phyloP scores from a whole-genome alignment of 306 rosid genomes.

The Dryas octopetala region DNA sequence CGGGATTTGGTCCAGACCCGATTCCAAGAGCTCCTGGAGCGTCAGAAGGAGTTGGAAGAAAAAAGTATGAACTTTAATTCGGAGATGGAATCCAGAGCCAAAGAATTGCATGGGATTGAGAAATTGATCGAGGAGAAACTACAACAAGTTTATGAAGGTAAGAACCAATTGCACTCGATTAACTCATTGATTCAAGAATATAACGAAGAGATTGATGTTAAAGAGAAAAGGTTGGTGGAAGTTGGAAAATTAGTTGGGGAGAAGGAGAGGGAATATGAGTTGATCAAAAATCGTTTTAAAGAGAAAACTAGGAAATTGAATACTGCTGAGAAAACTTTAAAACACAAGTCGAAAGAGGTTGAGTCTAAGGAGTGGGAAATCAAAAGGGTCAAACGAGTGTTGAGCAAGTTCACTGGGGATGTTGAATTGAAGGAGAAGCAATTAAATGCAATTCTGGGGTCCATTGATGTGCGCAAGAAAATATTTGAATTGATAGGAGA shows the following conservation, averaged over 20 bases:
- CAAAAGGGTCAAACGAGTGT: not conserved
- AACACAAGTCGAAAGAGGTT: not conserved
- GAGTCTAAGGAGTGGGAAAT: not conserved
- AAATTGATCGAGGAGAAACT: slow-evolving; percentile 3
- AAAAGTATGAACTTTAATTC: not conserved
- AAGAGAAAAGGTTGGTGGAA: not conserved
- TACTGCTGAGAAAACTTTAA: not conserved
- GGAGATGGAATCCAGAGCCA: not conserved
- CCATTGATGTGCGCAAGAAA: slow-evolving; percentile 6
- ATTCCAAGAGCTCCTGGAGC: not conserved
- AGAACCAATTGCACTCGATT: not conserved
- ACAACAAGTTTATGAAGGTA: not conserved
- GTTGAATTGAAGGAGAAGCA: not conserved
- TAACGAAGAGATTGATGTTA: not conserved
- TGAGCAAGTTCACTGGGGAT: not conserved
- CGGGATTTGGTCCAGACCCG: not conserved
- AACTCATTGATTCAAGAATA: not conserved
- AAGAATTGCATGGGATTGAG: slow-evolving; percentile 4
- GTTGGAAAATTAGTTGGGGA: not conserved
- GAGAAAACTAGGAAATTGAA: not conserved
- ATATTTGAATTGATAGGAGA: not conserved
- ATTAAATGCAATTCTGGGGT: slow-evolving; percentile 6
- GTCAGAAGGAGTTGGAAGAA: not conserved
- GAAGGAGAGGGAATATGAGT: slow-evolving; percentile 13
- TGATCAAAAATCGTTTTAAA: not conserved